A percentile compares a stretch with the other conserved stretches of the same genome.
These are phyloP conservation scores for Leccinum ambiguum DNA, from an alignment of 1,284 basidiomycete genomes.

Conservation along the genomic window DNA sequence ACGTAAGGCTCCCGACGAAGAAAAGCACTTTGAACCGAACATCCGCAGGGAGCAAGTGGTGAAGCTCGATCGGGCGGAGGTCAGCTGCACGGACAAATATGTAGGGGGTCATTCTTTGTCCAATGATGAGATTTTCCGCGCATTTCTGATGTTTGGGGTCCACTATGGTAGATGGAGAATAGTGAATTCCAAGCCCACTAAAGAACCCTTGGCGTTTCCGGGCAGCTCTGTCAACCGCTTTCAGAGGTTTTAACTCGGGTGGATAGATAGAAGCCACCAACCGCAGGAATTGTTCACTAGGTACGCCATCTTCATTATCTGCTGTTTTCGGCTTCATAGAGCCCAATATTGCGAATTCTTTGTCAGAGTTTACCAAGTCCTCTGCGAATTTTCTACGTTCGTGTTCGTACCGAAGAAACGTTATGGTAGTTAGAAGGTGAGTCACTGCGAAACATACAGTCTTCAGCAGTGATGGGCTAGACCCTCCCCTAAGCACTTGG, in stretches of 20 bases:
- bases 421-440: background rate
- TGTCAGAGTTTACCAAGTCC: background rate
- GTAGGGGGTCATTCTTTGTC: background rate
- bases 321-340: background rate
- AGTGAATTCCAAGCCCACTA: background rate
- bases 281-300: background rate
- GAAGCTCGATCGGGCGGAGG: background rate
- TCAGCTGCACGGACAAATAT: background rate
- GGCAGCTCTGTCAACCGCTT: background rate
- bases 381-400: background rate
- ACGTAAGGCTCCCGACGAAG: background rate
- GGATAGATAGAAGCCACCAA: background rate
- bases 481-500: background rate
- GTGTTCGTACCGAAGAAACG: background rate
- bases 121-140: background rate
- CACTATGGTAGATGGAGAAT: background rate
- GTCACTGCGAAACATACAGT: background rate
- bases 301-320: background rate
- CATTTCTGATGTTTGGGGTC: background rate
- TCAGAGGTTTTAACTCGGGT: background rate
- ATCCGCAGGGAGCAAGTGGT: background rate
- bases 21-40: conserved; percentile 1
- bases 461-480: background rate
- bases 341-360: background rate
- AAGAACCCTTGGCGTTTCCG: background rate